phyloP scores from a whole-genome alignment of 306 rosid genomes.

The Fragaria nilgerrensis region DNA sequence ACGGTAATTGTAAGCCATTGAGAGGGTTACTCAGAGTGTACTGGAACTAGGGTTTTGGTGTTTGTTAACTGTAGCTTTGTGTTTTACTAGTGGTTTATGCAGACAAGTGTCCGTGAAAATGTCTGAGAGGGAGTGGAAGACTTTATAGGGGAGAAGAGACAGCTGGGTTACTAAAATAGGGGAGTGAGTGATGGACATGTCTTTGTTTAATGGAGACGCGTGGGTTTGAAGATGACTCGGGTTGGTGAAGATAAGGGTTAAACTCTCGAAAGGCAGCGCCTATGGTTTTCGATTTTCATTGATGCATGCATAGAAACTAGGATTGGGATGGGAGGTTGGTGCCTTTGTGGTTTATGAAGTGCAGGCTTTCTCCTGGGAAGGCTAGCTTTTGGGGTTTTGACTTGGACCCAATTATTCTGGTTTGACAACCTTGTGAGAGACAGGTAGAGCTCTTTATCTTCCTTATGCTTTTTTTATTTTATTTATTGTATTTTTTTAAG shows the following conservation, averaged over 20 bases:
- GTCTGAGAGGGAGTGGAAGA: not conserved
- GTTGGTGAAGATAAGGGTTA: not conserved
- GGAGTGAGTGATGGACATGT: constrained; percentile 7
- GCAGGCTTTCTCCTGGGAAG: not conserved
- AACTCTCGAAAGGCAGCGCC: not conserved
- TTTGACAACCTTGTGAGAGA: not conserved
- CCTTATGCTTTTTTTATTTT: not conserved
- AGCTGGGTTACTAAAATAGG: not conserved
- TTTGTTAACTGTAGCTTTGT: not conserved
- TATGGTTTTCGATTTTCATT: not conserved
- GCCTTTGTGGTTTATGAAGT: not conserved
- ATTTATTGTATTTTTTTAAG: too few species aligned
- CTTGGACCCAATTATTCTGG: not conserved
- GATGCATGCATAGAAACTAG: not conserved
- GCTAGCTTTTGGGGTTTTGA: not conserved
- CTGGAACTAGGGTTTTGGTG: not conserved
- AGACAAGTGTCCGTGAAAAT: not conserved
- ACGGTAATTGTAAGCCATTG: constrained; percentile 25
- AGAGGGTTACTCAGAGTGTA: not conserved
- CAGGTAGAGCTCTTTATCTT: not conserved
- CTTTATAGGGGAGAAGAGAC: constrained; percentile 14
- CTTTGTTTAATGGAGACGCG: constrained; percentile 6
- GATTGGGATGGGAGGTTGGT: not conserved
- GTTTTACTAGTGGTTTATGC: not conserved
- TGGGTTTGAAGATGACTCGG: constrained; percentile 7